These are phyloP conservation scores for Tilletia setariae DNA, from an alignment of 1,284 basidiomycete species.

Conservation along the genomic window DNA sequence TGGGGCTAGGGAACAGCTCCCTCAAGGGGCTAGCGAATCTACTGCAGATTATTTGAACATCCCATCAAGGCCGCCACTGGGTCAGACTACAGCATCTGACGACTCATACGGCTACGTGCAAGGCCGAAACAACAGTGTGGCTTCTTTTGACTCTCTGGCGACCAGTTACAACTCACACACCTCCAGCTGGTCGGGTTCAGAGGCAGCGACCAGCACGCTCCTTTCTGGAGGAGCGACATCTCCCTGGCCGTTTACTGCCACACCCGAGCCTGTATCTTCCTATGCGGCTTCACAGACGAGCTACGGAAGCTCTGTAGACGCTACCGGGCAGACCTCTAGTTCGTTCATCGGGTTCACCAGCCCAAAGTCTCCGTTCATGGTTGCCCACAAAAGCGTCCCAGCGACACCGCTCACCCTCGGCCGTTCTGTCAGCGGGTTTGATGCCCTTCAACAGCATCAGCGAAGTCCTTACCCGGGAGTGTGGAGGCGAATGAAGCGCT, in stretches of 20 bases:
- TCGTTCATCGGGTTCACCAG: conserved; percentile 23
- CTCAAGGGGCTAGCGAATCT: background rate
- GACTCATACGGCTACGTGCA: conserved; percentile 15
- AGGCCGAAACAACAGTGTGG: conserved; percentile 41
- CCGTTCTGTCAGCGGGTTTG: background rate
- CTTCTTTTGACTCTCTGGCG: conserved; percentile 51
- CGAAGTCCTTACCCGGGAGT: conserved; percentile 49
- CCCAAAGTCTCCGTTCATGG: conserved; percentile 23
- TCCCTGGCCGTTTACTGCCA: conserved; percentile 8
- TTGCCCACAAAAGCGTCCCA: conserved; percentile 30
- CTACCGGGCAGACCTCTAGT: too few species aligned
- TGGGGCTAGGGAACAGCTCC: conserved; percentile 17
- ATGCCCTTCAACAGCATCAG: conserved; percentile 16
- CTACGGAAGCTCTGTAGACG: conserved; percentile 8
- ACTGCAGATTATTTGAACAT: conserved; percentile 10
- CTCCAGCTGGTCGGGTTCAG: conserved; percentile 30
- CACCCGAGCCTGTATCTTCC: background rate
- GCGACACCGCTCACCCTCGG: conserved; percentile 29
- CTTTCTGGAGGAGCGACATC: background rate
- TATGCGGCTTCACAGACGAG: background rate
- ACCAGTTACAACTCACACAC: conserved; percentile 47
- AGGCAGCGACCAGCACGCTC: conserved; percentile 5
- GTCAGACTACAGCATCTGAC: background rate
- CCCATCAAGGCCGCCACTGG: background rate
- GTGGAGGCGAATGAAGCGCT: conserved; percentile 51